phyloP scores from a whole-genome alignment of 495 filamentous ascomycete genomes.

The Echria macrotheca region DNA sequence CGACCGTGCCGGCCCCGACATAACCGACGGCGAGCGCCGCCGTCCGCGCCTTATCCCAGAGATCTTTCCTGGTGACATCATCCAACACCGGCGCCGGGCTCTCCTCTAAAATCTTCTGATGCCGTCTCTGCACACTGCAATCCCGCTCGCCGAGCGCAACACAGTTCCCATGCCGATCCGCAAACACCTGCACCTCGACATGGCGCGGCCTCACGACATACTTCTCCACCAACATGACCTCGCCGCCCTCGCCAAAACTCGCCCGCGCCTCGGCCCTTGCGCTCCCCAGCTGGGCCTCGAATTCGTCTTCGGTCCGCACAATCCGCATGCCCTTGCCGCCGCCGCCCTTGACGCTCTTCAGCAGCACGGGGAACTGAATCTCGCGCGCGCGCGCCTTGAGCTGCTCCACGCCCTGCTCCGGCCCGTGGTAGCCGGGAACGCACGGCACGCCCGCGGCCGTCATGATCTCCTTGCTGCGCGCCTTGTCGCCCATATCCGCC shows the following conservation, averaged over 20 bases:
- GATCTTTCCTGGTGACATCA: constrained; percentile 70
- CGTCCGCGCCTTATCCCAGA: constrained; percentile 89
- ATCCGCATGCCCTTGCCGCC: constrained; percentile 99
- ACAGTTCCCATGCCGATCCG: constrained; percentile 79
- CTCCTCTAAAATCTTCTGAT: constrained; percentile 98
- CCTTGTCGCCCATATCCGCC: constrained; percentile 97
- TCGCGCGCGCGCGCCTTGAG: constrained; percentile 69
- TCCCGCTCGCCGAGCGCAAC: constrained; percentile 82
- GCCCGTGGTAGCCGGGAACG: constrained; percentile 92
- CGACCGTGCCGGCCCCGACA: constrained; percentile 92
- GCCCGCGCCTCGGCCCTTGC: constrained; percentile 86
- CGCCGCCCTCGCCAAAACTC: constrained; percentile 79
- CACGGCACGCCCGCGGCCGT: constrained; percentile 86
- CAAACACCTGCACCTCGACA: constrained; percentile 97
- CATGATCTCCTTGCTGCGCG: constrained; percentile 90
- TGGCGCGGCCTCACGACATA: constrained; percentile 93
- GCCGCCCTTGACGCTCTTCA: constrained; percentile 95
- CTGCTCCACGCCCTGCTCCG: constrained; percentile 68
- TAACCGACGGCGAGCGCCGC: constrained; percentile 91
- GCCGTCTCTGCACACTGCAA: constrained; percentile 80
- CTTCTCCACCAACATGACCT: constrained; percentile 94
- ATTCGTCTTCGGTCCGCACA: constrained; percentile 65
- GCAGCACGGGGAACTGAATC: constrained; percentile 85
- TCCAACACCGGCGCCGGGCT: constrained; percentile 85
- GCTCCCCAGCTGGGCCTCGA: constrained; percentile 72